Base-by-base conservation (phyloP, 2,329 filamentous ascomycete genomes). In the Pestalotiopsis sp. region DNA sequence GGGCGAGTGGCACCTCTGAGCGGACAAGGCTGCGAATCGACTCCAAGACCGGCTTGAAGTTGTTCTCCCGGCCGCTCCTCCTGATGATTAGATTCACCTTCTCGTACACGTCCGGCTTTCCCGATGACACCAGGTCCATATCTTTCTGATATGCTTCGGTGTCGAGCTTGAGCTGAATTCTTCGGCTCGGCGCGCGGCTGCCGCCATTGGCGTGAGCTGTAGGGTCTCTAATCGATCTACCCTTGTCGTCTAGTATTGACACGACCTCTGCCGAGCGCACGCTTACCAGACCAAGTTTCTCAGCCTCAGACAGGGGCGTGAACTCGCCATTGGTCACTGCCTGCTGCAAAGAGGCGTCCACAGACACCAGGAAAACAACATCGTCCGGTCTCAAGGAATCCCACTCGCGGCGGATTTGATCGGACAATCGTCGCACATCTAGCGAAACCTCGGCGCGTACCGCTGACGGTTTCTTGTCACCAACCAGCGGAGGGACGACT, bases 41-140 rank as follows among this genome's bases (percentile, higher is more conserved):
- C 75, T 98, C 93, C 45, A 99, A 85, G 11, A 99, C 91, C 11
- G 95, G 91, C 76, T 93, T 97, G 85, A 99, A 99, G 80, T 99
- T 99, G 82, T 99, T 99, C 80, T 99, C 96, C 69, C 95, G 87
- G 36, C 93, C 91, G 77, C 90, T 91, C 73, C 96, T 88, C 68
- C 96, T 91, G 65, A 97, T 87, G 67, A 99, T 84, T 55, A 98
- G 82, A 76, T 99, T 99, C 76, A 99, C 90, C 41, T 86, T 86
- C 60, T 93, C 91, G 79, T 98, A 98, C 4, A 97, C 85, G 74
- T 97, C 92, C 0, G 88, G 84, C 74, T 92, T 92, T n/a, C 91
- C 92, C 69, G 86, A 84, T 11, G 87, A 83, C 49, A 87, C 83
- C 65, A 84, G 86, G 70, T 92, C 90, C 72, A 90, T 90, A 79